Evolutionary conservation across 305 asterid genomes (phyloP).

Genomic region (Andrographis paniculata): DNA sequence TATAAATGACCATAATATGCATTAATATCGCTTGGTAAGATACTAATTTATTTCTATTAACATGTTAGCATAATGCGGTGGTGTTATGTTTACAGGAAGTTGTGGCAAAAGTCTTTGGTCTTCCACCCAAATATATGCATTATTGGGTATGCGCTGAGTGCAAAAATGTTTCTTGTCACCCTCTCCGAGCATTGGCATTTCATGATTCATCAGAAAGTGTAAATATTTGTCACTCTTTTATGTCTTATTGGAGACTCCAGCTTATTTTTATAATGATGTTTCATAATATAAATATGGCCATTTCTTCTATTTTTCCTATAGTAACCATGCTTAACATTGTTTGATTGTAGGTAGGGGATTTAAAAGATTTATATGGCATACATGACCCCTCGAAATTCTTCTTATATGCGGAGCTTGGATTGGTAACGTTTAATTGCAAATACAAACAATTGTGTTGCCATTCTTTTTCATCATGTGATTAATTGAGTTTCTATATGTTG

Average conservation of each 20-base stretch:
- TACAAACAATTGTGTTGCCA: background rate
- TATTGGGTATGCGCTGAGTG: slow-evolving; percentile 33
- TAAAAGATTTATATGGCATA: slow-evolving; percentile 13
- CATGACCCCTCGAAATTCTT: slow-evolving; percentile 18
- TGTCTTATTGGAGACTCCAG: too few species aligned
- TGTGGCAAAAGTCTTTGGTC: slow-evolving; percentile 23
- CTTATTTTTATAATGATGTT: too few species aligned
- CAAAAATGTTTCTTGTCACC: slow-evolving; percentile 29
- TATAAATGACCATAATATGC: too few species aligned
- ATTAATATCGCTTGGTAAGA: too few species aligned
- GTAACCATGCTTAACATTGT: too few species aligned
- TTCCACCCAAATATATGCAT: slow-evolving; percentile 24
- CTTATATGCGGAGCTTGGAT: slow-evolving; percentile 20
- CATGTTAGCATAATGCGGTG: too few species aligned
- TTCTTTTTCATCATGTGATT: background rate
- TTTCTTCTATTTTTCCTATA: background rate
- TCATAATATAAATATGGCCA: too few species aligned
- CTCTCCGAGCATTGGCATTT: slow-evolving; percentile 29
- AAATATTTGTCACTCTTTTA: slow-evolving; percentile 9
- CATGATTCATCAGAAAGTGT: slow-evolving; percentile 27
- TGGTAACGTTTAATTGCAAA: slow-evolving; percentile 12
- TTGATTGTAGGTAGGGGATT: slow-evolving; percentile 19
- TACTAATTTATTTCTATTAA: background rate
- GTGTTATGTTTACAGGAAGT: slow-evolving; percentile 23
- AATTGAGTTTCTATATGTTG: slow-evolving; percentile 2